Evolutionary conservation across 352 stramenopile species (phyloP).

Genomic region (Saprolegnia diclina): DNA sequence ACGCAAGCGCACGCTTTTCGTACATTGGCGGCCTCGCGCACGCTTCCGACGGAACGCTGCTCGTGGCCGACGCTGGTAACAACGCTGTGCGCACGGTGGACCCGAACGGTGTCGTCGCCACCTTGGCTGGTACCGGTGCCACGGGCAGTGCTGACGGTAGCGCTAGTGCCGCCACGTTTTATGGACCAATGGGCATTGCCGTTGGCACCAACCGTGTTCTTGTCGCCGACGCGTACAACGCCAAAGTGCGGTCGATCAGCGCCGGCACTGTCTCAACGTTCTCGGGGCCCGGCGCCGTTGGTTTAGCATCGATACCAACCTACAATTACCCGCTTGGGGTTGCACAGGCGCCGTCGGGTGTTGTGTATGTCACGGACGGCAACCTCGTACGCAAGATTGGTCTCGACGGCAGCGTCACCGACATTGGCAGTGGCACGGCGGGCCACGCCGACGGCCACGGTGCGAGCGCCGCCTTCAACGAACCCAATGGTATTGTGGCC

Average conservation of each 20-base stretch:
- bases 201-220: background rate
- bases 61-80: background rate
- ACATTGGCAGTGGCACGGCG: background rate
- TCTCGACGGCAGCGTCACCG: background rate
- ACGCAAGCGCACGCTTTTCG: background rate
- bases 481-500: background rate
- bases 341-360: too few species aligned
- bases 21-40: too few species aligned
- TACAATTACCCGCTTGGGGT: background rate
- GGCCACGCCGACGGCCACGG: background rate
- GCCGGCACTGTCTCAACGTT: background rate
- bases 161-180: background rate
- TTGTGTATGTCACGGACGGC: background rate
- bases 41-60: background rate
- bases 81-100: background rate
- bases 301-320: background rate
- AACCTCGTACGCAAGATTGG: background rate
- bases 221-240: background rate
- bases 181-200: background rate
- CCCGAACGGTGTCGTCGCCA: background rate
- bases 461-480: background rate
- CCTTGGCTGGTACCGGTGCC: background rate
- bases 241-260: background rate
- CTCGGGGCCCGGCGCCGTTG: background rate
- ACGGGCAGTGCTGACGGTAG: background rate